Evolutionary conservation across 2,329 filamentous ascomycete species (phyloP), one percentile per base, ranked within the genome.

Genomic region (Botryosphaeria dothidea): DNA sequence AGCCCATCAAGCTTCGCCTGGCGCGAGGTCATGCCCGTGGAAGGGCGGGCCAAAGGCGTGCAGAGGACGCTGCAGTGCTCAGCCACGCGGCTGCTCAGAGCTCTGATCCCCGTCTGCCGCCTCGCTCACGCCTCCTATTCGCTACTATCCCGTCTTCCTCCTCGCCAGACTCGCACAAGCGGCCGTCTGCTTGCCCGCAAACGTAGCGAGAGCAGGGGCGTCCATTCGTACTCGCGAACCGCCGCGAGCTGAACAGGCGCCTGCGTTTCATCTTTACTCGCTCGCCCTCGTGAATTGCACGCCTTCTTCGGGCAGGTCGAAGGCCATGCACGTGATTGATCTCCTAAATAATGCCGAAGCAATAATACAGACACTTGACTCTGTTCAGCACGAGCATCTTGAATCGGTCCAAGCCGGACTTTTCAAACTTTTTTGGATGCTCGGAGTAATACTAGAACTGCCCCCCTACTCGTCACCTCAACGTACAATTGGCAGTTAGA

Each of bases 341-440:
- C n/a, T 8, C 19, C 51, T 15, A 17, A 3, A 8, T 7, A 9
- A 21, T 15, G 46, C 5, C 13, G 23, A n/a, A 27, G 25, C 23
- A 25, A 21, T 25, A 17, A 15, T 15, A 19, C 25, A 17, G n/a
- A 15, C 11, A 4, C 27, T 21, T 25, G 25, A 11, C 19, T 25
- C 19, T 56, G n/a, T n/a, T n/a, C n/a, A n/a, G n/a, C n/a, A n/a
- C n/a, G n/a, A n/a, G n/a, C n/a, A n/a, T n/a, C n/a, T 19, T 27
- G 36, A 19, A 45, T 31, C 36, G 38, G 54, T 34, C 54, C 54
- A 36, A 34, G 56, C 25, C 27, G 41, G 23, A 31, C 43, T 60
- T 60, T 60, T 41, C 38, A 46, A 60, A 60, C 56, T 60, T 60
- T 52, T 58, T 60, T 60, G 41, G n/a, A 46, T 60, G 56, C 56